Evolutionary conservation across 192 early-diverging fungal species (phyloP), one percentile per base, ranked within the genome.

Genomic region (Rhizophagus sp.): DNA sequence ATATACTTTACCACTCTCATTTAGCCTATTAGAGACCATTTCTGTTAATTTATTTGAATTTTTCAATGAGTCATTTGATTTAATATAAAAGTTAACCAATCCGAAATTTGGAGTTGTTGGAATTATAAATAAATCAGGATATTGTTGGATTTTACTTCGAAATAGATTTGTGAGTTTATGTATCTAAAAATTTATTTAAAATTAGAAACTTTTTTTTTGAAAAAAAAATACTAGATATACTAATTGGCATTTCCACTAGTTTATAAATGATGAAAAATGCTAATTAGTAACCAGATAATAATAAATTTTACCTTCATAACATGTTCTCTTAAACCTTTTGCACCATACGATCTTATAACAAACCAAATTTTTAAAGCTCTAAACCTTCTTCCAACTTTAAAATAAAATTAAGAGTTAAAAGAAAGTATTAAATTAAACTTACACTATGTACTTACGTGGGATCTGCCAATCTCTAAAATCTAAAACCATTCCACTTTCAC

Each of bases 31-130:
- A 13, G 7, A 72, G 22, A 72, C 22, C 4, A 12, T 49, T 47
- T 39, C 34, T 8, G 70, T 72, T 47, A 72, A 44, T 49, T 47
- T 15, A 36, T 72, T 72, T 36, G 70, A 72, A 39, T 24, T 72
- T 24, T 72, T 41, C 8, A 9, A 33, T 2, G 19, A 24, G n/a
- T 33, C 17, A 27, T 15, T 27, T 34, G 85, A 80, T 63, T 81
- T 85, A 44, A 90, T 66, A 11, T 88, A 80, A 77, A 90, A 85
- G 3, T 86, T 84, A 9, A 86, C 84, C 24, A 90, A 82, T 0
- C 81, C 82, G 84, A 90, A 88, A 8, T 82, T 77, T 4, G 81
- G 75, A 0, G 84, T 85, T 1, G 79, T 77, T 39, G 88, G 49
- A 9, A 90, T 81, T 57, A 87, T 85, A 69, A 89, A 89, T 17